Conservation (phyloP, 176 grass and related monocot genomes). For the Oryza rufipogon region DNA sequence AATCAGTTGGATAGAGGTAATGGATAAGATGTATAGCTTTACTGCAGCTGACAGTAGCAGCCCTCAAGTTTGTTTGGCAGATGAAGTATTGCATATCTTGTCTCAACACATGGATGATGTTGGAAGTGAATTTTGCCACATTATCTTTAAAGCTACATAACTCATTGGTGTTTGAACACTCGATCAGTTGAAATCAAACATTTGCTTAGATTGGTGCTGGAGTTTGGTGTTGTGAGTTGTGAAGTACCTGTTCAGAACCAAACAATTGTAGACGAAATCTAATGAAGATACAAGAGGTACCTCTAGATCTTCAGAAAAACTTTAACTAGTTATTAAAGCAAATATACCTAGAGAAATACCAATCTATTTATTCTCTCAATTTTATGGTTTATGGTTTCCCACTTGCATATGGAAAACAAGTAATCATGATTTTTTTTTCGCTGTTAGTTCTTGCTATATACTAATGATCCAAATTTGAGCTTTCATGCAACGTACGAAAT, state of each 20-base stretch:
- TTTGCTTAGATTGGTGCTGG: neutral
- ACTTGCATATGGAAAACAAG: neutral
- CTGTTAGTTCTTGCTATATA: neutral
- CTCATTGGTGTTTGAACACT: slow-evolving; percentile 20
- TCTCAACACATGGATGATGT: slow-evolving; percentile 52
- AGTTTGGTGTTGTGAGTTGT: neutral
- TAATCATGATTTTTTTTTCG: neutral
- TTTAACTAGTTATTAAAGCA: neutral
- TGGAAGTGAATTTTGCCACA: slow-evolving; percentile 12
- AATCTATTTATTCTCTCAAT: neutral
- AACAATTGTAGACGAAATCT: neutral
- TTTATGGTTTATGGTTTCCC: neutral
- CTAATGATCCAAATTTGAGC: neutral
- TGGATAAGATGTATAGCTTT: slow-evolving; percentile 53
- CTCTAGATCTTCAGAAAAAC: neutral
- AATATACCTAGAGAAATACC: neutral
- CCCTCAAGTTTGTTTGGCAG: slow-evolving; percentile 46
- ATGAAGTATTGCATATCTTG: slow-evolving; percentile 50
- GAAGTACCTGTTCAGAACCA: neutral
- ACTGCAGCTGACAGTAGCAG: slow-evolving; percentile 53
- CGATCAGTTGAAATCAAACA: slow-evolving; percentile 16
- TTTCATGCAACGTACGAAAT: neutral
- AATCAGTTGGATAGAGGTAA: slow-evolving; percentile 61
- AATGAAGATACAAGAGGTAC: neutral
- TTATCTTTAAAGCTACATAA: slow-evolving; percentile 28